Percentiles rank a stretch among this genome's conserved stretches.
These are phyloP conservation scores for Davidsoniella virescens DNA, from an alignment of 2,329 filamentous ascomycete genomes.

Conservation along the genomic window DNA sequence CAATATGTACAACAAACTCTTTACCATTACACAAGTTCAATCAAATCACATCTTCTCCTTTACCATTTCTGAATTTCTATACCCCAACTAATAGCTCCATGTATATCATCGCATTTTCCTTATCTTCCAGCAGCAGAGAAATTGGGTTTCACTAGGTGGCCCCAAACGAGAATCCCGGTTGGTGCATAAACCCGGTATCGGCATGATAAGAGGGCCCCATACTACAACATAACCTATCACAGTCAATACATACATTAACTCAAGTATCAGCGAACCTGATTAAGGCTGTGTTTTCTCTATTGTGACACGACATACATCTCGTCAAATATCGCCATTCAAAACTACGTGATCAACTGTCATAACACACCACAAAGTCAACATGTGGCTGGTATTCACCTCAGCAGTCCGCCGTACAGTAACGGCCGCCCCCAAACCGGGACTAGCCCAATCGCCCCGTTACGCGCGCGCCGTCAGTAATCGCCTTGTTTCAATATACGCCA, in stretches of 20 bases:
- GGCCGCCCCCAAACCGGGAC: neutral
- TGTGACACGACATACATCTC: too few relatives aligned
- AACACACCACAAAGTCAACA: neutral
- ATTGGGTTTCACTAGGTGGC: too few relatives aligned
- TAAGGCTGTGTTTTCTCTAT: too few relatives aligned
- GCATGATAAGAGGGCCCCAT: neutral
- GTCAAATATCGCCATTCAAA: too few relatives aligned
- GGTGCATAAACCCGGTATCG: slow-evolving; percentile 3
- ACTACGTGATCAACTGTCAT: too few relatives aligned
- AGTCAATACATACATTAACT: too few relatives aligned
- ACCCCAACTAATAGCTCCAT: neutral
- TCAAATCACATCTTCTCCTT: neutral
- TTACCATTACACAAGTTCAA: slow-evolving; percentile 4
- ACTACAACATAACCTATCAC: neutral
- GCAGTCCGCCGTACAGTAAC: neutral
- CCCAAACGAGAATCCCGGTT: neutral
- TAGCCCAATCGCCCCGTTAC: neutral
- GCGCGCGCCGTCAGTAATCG: neutral
- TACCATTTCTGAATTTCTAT: neutral
- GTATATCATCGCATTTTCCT: neutral
- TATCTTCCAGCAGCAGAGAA: neutral
- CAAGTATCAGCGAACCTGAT: too few relatives aligned
- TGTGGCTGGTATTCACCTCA: neutral
- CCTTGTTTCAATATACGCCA: neutral
- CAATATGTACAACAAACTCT: slow-evolving; percentile 2